Conservation (phyloP, 179 eudicot species). For the Sideroxylon spinosum region DNA sequence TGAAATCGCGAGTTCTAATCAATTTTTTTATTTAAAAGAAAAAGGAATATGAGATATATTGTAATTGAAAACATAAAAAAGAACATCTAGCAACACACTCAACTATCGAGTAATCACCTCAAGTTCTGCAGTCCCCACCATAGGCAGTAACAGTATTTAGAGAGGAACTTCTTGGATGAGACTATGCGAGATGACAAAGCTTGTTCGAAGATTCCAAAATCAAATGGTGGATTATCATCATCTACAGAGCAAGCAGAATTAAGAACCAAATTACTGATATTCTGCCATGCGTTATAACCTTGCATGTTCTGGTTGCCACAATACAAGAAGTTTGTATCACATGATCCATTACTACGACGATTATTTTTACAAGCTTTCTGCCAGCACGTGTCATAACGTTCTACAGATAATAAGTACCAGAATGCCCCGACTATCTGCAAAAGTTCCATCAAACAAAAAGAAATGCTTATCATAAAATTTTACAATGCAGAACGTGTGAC, state of each 20-base stretch:
- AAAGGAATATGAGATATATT: not conserved
- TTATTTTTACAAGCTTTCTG: constrained; percentile 46
- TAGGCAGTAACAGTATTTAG: constrained; percentile 82
- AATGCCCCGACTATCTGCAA: constrained; percentile 88
- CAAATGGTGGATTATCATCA: constrained; percentile 55
- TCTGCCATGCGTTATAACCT: constrained; percentile 48
- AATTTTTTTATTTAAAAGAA: not conserved
- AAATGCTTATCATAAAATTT: not conserved
- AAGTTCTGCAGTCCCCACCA: constrained; percentile 98
- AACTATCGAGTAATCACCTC: constrained; percentile 40
- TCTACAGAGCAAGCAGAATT: constrained; percentile 36
- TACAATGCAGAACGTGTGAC: not conserved
- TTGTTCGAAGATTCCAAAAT: constrained; percentile 83
- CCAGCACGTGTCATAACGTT: constrained; percentile 82
- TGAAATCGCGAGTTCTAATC: not conserved
- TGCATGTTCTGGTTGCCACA: constrained; percentile 53
- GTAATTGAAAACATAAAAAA: constrained; percentile 3
- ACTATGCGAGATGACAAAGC: constrained; percentile 71
- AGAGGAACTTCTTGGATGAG: constrained; percentile 49
- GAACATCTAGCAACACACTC: not conserved
- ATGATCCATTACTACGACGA: not conserved
- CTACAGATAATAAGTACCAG: constrained; percentile 80
- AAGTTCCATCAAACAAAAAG: constrained; percentile 5
- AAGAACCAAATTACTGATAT: constrained; percentile 40
- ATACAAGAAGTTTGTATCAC: constrained; percentile 53